These are phyloP conservation scores for Calonectria pseudoturangicola DNA, from an alignment of 2,329 filamentous ascomycete genomes.

Conservation along the genomic window DNA sequence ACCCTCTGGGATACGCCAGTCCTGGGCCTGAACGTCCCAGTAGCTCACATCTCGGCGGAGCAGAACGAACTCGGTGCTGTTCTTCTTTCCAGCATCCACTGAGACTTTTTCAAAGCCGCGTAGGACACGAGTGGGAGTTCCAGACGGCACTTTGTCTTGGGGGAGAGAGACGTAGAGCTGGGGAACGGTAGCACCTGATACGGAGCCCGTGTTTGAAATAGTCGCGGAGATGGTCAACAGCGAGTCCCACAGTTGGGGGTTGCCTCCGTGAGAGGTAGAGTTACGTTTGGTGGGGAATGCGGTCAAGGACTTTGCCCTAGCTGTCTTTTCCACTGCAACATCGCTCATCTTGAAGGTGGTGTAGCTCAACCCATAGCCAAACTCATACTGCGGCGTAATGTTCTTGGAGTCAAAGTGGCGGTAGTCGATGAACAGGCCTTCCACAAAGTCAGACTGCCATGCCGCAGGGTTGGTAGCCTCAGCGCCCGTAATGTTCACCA, in stretches of 20 bases:
- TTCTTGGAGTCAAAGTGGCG: conserved; percentile 82
- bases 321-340: not conserved
- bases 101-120: not conserved
- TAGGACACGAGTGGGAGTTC: not conserved
- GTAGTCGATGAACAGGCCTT: conserved; percentile 78
- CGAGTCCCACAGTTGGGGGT: not conserved
- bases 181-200: not conserved
- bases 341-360: conserved; percentile 72
- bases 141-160: not conserved
- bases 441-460: conserved; percentile 71
- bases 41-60: not conserved
- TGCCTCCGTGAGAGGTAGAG: not conserved
- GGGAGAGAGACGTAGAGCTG: not conserved
- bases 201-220: not conserved
- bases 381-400: conserved; percentile 79
- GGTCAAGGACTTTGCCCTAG: not conserved
- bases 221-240: not conserved
- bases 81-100: not conserved
- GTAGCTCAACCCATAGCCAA: conserved; percentile 85
- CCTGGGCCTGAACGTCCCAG: not conserved
- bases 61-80: not conserved
- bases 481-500: conserved; percentile 59
- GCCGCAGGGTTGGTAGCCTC: conserved; percentile 57
- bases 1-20: not conserved
- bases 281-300: not conserved